A percentile compares a stretch with the other conserved stretches of the same genome.
Evolutionary conservation across 169 alveolate genomes (phyloP).

Genomic region (Eimeria brunetti): DNA sequence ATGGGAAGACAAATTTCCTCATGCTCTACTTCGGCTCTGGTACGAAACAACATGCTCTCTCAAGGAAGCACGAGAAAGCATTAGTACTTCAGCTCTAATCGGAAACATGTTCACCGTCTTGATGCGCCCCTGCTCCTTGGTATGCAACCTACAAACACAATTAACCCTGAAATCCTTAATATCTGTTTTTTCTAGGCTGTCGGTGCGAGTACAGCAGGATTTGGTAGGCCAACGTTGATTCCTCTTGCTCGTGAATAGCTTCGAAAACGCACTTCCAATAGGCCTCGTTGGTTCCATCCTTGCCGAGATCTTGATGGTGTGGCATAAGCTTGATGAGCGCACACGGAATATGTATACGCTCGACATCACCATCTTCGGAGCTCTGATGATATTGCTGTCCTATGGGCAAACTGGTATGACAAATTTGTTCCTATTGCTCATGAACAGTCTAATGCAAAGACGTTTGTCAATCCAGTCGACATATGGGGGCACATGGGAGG

Average conservation of each 20-base stretch:
- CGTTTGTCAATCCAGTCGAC: conserved; percentile 6
- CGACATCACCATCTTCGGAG: conserved; percentile 56
- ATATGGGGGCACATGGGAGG: conserved; percentile 77
- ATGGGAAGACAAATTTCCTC: conserved; percentile 60
- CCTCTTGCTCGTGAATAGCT: neutral
- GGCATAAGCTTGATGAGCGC: conserved; percentile 73
- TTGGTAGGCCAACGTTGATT: conserved; percentile 26
- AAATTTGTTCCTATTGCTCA: neutral
- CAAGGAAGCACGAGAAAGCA: neutral
- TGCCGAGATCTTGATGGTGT: conserved; percentile 68
- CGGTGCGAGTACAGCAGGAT: conserved; percentile 77
- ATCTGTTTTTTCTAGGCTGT: conserved; percentile 51
- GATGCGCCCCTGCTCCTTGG: conserved; percentile 76
- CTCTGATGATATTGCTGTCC: conserved; percentile 64
- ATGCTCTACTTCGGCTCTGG: conserved; percentile 69
- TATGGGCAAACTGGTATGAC: conserved; percentile 69
- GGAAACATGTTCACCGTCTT: conserved; percentile 70
- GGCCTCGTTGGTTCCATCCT: conserved; percentile 70
- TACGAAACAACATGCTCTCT: neutral
- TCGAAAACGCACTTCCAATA: neutral
- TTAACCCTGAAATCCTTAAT: neutral
- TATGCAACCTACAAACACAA: neutral
- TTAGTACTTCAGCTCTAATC: conserved; percentile 39
- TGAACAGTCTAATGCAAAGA: neutral
- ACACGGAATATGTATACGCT: conserved; percentile 48